phyloP scores from a whole-genome alignment of 2,329 filamentous ascomycete genomes.

The Colletotrichum liaoningense region DNA sequence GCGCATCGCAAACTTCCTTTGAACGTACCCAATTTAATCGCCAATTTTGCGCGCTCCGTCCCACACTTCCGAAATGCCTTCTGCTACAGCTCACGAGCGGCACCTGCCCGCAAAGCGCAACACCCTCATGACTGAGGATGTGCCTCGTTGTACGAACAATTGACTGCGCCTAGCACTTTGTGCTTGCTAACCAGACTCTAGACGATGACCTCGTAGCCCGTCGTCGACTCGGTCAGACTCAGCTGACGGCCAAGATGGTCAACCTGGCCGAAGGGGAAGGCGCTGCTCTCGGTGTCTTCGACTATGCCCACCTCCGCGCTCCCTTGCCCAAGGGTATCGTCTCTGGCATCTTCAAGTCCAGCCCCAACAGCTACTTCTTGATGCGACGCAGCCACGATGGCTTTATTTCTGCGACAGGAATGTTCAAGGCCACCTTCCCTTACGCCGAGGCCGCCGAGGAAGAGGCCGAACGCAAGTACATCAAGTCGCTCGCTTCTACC shows the following conservation, averaged over 20 bases:
- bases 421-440: conserved; percentile 92
- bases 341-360: conserved; percentile 91
- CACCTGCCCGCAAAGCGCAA: conserved; percentile 72
- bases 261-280: conserved; percentile 80
- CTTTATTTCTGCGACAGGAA: conserved; percentile 86
- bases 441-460: conserved; percentile 80
- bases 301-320: conserved; percentile 95
- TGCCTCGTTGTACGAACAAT: conserved; percentile 68
- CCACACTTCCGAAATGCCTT: conserved; percentile 31
- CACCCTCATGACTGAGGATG: conserved; percentile 72
- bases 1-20: conserved; percentile 16
- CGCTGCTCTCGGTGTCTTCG: conserved; percentile 83
- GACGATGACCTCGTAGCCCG: conserved; percentile 82
- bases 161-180: conserved; percentile 31
- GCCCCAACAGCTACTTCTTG: conserved; percentile 94
- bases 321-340: conserved; percentile 91
- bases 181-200: conserved; percentile 47
- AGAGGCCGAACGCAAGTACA: conserved; percentile 80
- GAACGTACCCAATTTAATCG: conserved; percentile 16
- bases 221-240: conserved; percentile 91
- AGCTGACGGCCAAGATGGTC: conserved; percentile 84
- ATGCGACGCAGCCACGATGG: conserved; percentile 92
- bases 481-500: conserved; percentile 85
- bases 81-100: conserved; percentile 54
- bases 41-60: conserved; percentile 7